Base-by-base conservation (phyloP, 331 rosid species). In the Rosa hybrid region DNA sequence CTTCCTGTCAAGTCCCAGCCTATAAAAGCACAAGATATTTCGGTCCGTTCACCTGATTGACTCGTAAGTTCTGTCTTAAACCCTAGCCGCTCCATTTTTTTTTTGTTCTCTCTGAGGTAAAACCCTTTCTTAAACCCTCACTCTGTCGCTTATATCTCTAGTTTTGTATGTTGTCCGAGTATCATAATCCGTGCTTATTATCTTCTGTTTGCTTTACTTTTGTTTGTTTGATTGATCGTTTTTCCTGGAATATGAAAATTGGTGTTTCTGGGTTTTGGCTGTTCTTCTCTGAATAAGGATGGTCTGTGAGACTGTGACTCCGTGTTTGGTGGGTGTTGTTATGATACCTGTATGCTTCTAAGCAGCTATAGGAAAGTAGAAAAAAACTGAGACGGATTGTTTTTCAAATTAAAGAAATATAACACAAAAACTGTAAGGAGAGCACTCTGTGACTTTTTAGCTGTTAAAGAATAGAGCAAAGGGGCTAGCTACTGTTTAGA, bases 41-140 rank as follows among this genome's bases (percentile, higher is more conserved):
- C 16, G 0, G 2, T 17, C 10, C 12, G 12, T 12, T 39, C 72
- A 4, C 20, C 27, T 39, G 25, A 9, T 44, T 3, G 6, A 2
- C 21, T 48, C 3, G 48, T 14, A 34, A 20, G 75, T 17, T 18
- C 18, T 51, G 62, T 38, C 87, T 84, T 90, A 88, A 92, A 90
- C 94, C 97, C 97, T 92, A 90, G 91, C 94, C 88, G 87, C 90
- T 85, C 73, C 59, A 34, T 12, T 45, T 50, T 8, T 44, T 38
- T 76, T 2, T n/a, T 27, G 30, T 44, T 21, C 57, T 16, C 72
- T 44, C 39, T 16, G 10, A 30, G 90, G 94, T 90, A 83, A 39
- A 30, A 25, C 74, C 56, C 65, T 25, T 77, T 38, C 50, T 71
- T 18, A 25, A 50, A 81, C 64, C 69, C 81, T 64, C 34, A 0